Evolutionary conservation across 768 basidiomycete species (phyloP).

Genomic region (Coprinellus micaceus): DNA sequence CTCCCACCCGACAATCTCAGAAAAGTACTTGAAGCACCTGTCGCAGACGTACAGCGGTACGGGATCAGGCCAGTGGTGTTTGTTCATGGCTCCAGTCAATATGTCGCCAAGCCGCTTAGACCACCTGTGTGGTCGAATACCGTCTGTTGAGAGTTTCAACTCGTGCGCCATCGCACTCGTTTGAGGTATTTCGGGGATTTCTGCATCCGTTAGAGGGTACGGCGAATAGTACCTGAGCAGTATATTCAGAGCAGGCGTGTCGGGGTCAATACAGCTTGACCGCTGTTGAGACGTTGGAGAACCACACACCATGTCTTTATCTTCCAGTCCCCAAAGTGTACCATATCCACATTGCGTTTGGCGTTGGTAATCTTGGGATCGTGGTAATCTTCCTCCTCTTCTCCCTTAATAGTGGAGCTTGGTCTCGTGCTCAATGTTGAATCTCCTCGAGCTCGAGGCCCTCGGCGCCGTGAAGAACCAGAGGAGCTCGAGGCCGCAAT

Average conservation of each 20-base stretch:
- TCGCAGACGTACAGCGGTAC: conserved; percentile 80
- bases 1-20: conserved; percentile 66
- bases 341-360: conserved; percentile 81
- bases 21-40: conserved; percentile 96
- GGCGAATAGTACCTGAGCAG: conserved; percentile 98
- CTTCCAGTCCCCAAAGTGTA: conserved; percentile 81
- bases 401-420: conserved; percentile 46
- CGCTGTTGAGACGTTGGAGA: no score
- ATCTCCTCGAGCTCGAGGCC: no score
- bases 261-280: no score
- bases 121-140: conserved; percentile 49
- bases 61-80: conserved; percentile 45
- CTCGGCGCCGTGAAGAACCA: no score
- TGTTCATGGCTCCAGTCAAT: conserved; percentile 57
- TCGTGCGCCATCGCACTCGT: conserved; percentile 16
- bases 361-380: conserved; percentile 51
- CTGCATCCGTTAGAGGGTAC: conserved; percentile 73
- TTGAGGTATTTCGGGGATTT: conserved; percentile 45
- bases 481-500: no score
- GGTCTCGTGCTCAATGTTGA: no score
- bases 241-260: no score
- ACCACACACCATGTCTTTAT: conserved; percentile 76
- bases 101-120: conserved; percentile 75
- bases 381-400: conserved; percentile 65
- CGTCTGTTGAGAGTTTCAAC: conserved; percentile 47